These are phyloP conservation scores for Kwoniella heveanensis DNA, from an alignment of 768 basidiomycete genomes.

Conservation along the genomic window DNA sequence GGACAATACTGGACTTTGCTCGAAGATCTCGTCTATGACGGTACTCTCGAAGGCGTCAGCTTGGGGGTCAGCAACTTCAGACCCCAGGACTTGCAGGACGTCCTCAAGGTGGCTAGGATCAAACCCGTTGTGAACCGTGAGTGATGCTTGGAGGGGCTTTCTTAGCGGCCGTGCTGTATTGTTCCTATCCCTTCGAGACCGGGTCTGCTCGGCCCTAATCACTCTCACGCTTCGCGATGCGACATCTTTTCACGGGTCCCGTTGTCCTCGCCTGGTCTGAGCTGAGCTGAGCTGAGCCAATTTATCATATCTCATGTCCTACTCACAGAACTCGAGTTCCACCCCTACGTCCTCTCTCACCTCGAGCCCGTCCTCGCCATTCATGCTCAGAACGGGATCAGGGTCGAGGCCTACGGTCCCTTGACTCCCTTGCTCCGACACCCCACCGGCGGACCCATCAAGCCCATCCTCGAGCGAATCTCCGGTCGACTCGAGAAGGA, in stretches of 20 bases:
- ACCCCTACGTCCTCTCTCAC: slow-evolving; percentile 52
- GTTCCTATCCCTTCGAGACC: too few species aligned
- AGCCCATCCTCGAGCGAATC: slow-evolving; percentile 45
- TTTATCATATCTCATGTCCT: background rate
- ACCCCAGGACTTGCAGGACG: slow-evolving; percentile 47
- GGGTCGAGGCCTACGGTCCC: slow-evolving; percentile 48
- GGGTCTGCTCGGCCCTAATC: too few species aligned
- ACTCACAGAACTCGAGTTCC: slow-evolving; percentile 48
- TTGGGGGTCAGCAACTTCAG: slow-evolving; percentile 53
- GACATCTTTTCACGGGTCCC: too few species aligned
- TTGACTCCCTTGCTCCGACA: slow-evolving; percentile 50
- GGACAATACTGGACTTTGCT: slow-evolving; percentile 40
- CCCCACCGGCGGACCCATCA: slow-evolving; percentile 40
- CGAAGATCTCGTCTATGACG: slow-evolving; percentile 36
- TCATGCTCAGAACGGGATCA: slow-evolving; percentile 44
- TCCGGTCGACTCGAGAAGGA: slow-evolving; percentile 31
- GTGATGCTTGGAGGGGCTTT: too few species aligned
- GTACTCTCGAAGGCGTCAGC: slow-evolving; percentile 30
- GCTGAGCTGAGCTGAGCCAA: too few species aligned
- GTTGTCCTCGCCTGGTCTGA: too few species aligned
- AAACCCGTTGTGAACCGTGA: slow-evolving; percentile 53
- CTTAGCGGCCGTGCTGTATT: too few species aligned
- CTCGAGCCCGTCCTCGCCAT: slow-evolving; percentile 47
- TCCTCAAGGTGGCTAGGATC: slow-evolving; percentile 42
- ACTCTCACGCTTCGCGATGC: too few species aligned